Conservation (phyloP, 2,329 filamentous ascomycete genomes). For the Nannizziopsis barbatae region DNA sequence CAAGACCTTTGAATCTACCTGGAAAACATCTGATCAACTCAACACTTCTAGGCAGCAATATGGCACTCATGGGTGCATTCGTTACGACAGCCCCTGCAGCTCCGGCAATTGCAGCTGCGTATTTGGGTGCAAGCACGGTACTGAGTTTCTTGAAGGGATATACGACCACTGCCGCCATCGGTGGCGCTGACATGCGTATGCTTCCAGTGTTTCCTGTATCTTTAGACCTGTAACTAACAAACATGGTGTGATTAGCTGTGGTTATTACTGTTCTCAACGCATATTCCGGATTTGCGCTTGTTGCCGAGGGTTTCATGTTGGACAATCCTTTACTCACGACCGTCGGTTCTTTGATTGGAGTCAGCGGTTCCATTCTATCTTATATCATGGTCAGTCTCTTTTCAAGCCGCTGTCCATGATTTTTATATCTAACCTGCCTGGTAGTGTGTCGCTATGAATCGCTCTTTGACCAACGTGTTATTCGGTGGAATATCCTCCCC, state of each 20-base stretch:
- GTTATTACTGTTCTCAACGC: conserved; percentile 85
- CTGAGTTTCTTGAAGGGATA: conserved; percentile 78
- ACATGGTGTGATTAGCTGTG: conserved; percentile 42
- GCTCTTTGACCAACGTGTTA: conserved; percentile 75
- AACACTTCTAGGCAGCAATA: conserved; percentile 61
- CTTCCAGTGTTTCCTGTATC: neutral
- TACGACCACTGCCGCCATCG: conserved; percentile 78
- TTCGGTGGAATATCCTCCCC: conserved; percentile 69
- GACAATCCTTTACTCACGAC: conserved; percentile 76
- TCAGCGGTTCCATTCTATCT: conserved; percentile 77
- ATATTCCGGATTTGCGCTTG: conserved; percentile 80
- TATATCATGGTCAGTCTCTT: conserved; percentile 51
- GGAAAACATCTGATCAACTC: conserved; percentile 67
- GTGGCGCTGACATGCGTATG: conserved; percentile 78
- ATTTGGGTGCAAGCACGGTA: conserved; percentile 61
- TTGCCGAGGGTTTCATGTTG: conserved; percentile 86
- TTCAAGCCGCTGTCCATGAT: neutral
- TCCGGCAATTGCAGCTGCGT: conserved; percentile 66
- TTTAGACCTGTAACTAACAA: conserved; percentile 14
- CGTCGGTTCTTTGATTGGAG: conserved; percentile 76
- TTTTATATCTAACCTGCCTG: neutral
- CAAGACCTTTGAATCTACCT: conserved; percentile 59
- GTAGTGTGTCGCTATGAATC: conserved; percentile 77
- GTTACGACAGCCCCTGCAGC: conserved; percentile 69
- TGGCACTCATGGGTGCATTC: conserved; percentile 75